phyloP scores from a whole-genome alignment of 306 rosid genomes.

The Inga oerstediana region DNA sequence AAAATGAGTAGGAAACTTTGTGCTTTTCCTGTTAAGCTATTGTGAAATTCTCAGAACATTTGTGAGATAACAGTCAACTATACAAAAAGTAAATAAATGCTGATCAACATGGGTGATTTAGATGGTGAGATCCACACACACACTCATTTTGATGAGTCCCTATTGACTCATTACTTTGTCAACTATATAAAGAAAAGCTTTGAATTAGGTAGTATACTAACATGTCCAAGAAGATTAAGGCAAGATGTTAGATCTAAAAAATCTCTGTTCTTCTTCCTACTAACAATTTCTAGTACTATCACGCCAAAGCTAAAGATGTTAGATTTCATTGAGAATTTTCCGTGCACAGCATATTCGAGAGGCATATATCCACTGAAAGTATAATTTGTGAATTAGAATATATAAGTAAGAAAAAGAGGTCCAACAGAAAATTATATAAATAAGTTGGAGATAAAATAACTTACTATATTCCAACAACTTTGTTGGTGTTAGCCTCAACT shows the following conservation, averaged over 20 bases:
- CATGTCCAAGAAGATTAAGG: slow-evolving; percentile 59
- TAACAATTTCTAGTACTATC: slow-evolving; percentile 47
- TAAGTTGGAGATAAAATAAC: background rate
- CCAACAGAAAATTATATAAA: background rate
- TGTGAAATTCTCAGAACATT: background rate
- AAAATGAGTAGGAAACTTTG: background rate
- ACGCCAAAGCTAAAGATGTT: slow-evolving; percentile 62
- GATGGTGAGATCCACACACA: no score
- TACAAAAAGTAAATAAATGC: no score
- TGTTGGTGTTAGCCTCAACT: slow-evolving; percentile 48
- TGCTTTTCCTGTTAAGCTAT: background rate
- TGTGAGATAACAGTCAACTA: background rate
- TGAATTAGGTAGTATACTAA: slow-evolving; percentile 1
- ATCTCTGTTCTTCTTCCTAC: slow-evolving; percentile 50
- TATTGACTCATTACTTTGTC: background rate
- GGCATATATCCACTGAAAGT: slow-evolving; percentile 53
- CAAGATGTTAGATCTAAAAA: slow-evolving; percentile 37
- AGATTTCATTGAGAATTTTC: slow-evolving; percentile 44
- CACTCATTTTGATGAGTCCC: no score
- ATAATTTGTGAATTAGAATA: background rate
- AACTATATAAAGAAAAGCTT: background rate
- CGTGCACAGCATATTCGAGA: slow-evolving; percentile 49
- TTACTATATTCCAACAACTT: slow-evolving; percentile 59
- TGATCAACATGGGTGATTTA: no score
- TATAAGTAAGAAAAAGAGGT: background rate